Evolutionary conservation across 177 flowering plant species (phyloP).

Genomic region (Tripterygium wilfordii): DNA sequence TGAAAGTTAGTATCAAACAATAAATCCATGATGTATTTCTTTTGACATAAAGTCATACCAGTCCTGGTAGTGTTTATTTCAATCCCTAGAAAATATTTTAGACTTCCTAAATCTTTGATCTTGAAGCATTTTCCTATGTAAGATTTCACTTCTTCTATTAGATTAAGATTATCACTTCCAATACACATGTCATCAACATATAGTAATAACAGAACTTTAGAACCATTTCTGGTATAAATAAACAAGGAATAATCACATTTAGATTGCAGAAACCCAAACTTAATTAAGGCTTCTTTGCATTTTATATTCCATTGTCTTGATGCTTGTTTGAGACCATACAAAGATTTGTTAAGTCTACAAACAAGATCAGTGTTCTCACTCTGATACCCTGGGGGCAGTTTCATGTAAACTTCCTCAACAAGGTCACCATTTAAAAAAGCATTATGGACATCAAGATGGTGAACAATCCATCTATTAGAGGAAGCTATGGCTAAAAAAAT

Average conservation of each 20-base stretch:
- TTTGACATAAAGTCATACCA: conserved; percentile 7
- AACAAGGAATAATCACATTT: too few species aligned
- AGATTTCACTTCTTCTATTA: not conserved
- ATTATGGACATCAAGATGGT: too few species aligned
- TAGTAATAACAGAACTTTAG: not conserved
- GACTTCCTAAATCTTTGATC: conserved; percentile 1
- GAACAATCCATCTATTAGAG: too few species aligned
- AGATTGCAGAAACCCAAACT: too few species aligned
- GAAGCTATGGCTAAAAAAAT: too few species aligned
- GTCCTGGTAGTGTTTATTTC: not conserved
- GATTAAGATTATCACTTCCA: too few species aligned
- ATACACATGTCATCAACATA: too few species aligned
- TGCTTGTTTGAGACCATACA: conserved; percentile 4
- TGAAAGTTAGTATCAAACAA: conserved; percentile 1
- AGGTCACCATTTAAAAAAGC: not conserved
- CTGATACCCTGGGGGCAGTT: not conserved
- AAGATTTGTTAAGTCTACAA: not conserved
- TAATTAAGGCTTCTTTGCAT: too few species aligned
- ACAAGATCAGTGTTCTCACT: not conserved
- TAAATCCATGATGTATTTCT: conserved; percentile 1
- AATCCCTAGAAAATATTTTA: conserved; percentile 8
- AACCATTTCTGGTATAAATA: too few species aligned
- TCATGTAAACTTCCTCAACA: not conserved
- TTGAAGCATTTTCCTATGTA: too few species aligned
- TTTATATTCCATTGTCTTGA: conserved; percentile 2